Evolutionary conservation across 2,329 filamentous ascomycete species (phyloP), one percentile per base, ranked within the genome.

Genomic region (Passalora sequoiae): DNA sequence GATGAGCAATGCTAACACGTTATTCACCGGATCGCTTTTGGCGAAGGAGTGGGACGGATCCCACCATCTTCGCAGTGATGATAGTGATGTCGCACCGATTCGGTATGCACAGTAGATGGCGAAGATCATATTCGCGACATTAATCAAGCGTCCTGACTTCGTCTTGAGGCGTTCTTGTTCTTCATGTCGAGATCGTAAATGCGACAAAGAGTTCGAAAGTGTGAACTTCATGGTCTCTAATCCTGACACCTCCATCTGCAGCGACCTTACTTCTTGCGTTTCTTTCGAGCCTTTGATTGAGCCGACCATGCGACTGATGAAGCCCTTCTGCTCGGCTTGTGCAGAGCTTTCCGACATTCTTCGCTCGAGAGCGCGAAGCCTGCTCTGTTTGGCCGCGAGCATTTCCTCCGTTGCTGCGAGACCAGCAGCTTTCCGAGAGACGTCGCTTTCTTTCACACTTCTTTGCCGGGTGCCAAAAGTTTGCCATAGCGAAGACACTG

Each of bases 401-500:
- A 94, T 84, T 59, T 92, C 86, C 53, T 80, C 79, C 1, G 87
- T 84, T 1, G 86, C 84, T 47, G 86, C 81, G 3, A 94, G 70
- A 0, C 87, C 88, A 1, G 83, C 80, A 61, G 89, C 81, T 62
- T 91, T 92, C 38, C 88, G 77, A 37, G 78, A 72, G 36, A 94
- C 76, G 53, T 91, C 85, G 7, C 78, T 73, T 38, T 94, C 86
- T 0, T 64, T 55, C 49, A 73, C 78, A 3, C 77, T 77, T 21
- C 76, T 73, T 33, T 78, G 70, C 28, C 76, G 77, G 21, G 81
- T 79, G 17, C 80, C 77, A 65, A 94, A 87, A 1, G 80, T 86
- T 60, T 94, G 84, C 86, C 88, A 94, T 1, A 89, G 80, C 1
- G 85, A 84, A 17, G 85, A 89, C 24, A 94, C 84, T n/a, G 86